phyloP scores from a whole-genome alignment of 2,329 filamentous ascomycete species.

The Amesomyces nigricolor region DNA sequence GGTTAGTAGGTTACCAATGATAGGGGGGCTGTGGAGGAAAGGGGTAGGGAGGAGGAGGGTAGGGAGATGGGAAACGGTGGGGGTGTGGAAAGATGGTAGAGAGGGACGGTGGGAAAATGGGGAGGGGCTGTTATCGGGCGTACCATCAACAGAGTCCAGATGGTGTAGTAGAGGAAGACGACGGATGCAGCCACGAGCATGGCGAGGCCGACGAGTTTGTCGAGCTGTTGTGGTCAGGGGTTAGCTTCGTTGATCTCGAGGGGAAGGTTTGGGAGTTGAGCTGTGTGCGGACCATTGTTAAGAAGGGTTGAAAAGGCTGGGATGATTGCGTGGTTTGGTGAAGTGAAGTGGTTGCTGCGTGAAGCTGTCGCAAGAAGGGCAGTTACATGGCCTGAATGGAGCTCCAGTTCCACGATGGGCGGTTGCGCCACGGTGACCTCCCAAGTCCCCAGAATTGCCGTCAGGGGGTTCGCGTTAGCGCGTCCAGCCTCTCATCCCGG shows the following conservation, averaged over 20 bases:
- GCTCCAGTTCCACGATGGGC: slow-evolving; percentile 4
- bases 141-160: slow-evolving; percentile 97
- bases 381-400: slow-evolving; percentile 16
- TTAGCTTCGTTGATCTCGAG: slow-evolving; percentile 1
- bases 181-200: slow-evolving; percentile 61
- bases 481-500: slow-evolving; percentile 1
- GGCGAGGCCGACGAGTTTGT: slow-evolving; percentile 69
- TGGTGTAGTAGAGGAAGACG: slow-evolving; percentile 80
- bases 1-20: slow-evolving; percentile 1
- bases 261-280: neutral
- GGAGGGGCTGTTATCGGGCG: slow-evolving; percentile 29
- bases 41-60: neutral
- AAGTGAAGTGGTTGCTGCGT: neutral
- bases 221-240: slow-evolving; percentile 58
- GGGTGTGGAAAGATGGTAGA: neutral
- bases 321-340: neutral
- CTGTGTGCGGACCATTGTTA: slow-evolving; percentile 17
- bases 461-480: slow-evolving; percentile 22
- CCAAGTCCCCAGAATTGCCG: slow-evolving; percentile 1
- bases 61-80: neutral
- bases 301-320: neutral
- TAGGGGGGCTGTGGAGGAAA: slow-evolving; percentile 1
- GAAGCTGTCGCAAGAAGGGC: neutral
- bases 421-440: slow-evolving; percentile 19
- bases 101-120: slow-evolving; percentile 2